Conservation (phyloP, 139 green algal genomes). For the Raphidocelis subcapitata region DNA sequence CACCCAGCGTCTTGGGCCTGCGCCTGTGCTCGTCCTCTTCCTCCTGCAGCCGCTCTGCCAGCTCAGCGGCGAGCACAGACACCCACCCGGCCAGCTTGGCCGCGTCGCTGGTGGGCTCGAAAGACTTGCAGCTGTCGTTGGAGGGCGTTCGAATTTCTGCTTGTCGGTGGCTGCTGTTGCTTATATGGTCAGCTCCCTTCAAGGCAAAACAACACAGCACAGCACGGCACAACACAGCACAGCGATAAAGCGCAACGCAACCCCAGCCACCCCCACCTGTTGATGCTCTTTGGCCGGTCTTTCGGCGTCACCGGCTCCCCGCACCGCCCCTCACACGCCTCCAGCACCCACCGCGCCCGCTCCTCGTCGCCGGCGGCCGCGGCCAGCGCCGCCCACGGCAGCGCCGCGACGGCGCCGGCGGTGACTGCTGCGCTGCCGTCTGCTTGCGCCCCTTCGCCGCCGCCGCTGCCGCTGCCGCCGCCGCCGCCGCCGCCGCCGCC, state of each 20-base stretch:
- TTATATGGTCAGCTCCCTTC: no score
- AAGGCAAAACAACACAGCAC: no score
- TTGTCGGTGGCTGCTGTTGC: no score
- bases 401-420: no score
- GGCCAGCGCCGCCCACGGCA: background rate
- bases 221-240: no score
- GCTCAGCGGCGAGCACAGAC: slow-evolving; percentile 71
- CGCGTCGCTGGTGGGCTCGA: slow-evolving; percentile 54
- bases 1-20: slow-evolving; percentile 50
- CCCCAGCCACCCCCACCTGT: no score
- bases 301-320: background rate
- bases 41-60: slow-evolving; percentile 53
- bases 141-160: no score
- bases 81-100: slow-evolving; percentile 56
- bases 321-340: slow-evolving; percentile 12
- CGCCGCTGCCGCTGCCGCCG: no score
- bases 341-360: slow-evolving; percentile 28
- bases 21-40: slow-evolving; percentile 56
- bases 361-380: slow-evolving; percentile 34
- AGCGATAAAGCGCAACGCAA: no score
- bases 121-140: slow-evolving; percentile 74
- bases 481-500: no score
- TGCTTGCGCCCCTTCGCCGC: no score
- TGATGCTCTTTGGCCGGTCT: background rate
- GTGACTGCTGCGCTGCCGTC: no score